Evolutionary conservation across 345 rosid species (phyloP), one percentile per base, ranked within the genome.

Genomic region (Ailanthus altissimus): DNA sequence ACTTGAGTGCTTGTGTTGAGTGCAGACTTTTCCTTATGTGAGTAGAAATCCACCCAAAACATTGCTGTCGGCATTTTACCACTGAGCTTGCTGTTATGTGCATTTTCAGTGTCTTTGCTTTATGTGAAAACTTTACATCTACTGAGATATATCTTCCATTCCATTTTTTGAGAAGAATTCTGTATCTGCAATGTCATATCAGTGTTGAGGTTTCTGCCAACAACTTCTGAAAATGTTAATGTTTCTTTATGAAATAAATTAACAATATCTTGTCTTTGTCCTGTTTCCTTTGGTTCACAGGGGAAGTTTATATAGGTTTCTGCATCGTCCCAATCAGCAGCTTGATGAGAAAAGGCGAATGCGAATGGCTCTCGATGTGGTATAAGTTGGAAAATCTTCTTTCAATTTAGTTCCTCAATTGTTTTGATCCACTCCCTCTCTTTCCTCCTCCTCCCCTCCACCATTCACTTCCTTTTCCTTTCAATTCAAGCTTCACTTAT

Each of bases 321-420:
- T 96, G 70, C 99, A 96, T 79, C 94, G 98, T 64, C 90, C 98
- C 72, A 86, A 85, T 84, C 79, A 78, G 77, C 92, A 76, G 63
- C 88, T 96, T 61, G 98, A 93, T 83, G 94, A 91, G 83, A 93
- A 85, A 87, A 91, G 97, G 83, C 89, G 97, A 81, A 85, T 93
- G 93, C 86, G 88, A 68, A 93, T 96, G 99, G 99, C 99, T 73
- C 86, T 96, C 77, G 98, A 96, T 87, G 98, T 93, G 93, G 99
- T 93, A 91, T 75, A 77, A 40, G n/a, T 81, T 73, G 66, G 51
- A 58, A 69, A 59, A 40, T 45, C 11, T 77, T 40, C 36, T 79
- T 47, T 28, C 77, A 57, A 40, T 59, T 18, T 14, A 50, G 20
- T 67, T 32, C 72, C 12, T 21, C 16, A n/a, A 25, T 43, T 42